Evolutionary conservation across 108 stramenopile species (phyloP).

Genomic region (Nitzschia putrida): DNA sequence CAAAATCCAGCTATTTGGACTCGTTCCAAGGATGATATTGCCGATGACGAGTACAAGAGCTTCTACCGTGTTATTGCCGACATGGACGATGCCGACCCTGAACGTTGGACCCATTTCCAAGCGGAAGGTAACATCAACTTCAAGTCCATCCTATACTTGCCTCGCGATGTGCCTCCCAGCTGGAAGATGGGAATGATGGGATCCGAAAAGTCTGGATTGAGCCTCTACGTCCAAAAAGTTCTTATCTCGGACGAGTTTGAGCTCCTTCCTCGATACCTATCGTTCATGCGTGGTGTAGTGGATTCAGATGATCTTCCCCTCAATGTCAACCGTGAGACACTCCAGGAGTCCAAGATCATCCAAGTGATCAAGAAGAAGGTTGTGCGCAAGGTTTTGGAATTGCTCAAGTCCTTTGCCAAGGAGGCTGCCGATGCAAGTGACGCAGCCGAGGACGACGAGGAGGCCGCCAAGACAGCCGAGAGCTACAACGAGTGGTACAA

Average conservation of each 20-base stretch:
- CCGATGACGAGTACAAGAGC: conserved; percentile 97
- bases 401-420: conserved; percentile 86
- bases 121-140: conserved; percentile 99
- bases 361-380: conserved; percentile 99
- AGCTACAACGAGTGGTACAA: conserved; percentile 95
- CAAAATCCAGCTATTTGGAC: conserved; percentile 97
- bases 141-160: conserved; percentile 96
- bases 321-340: conserved; percentile 99
- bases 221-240: conserved; percentile 97
- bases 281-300: conserved; percentile 96
- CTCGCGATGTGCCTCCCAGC: conserved; percentile 61
- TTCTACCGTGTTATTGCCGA: conserved; percentile 71
- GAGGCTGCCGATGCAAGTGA: conserved; percentile 15
- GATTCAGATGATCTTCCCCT: conserved; percentile 99
- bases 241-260: conserved; percentile 98
- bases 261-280: conserved; percentile 93
- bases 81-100: conserved; percentile 52
- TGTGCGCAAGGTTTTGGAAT: conserved; percentile 96
- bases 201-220: conserved; percentile 44
- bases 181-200: conserved; percentile 57
- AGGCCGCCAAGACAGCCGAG: conserved; percentile 55
- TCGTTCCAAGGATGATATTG: conserved; percentile 92
- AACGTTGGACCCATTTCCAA: conserved; percentile 96
- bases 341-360: conserved; percentile 96
- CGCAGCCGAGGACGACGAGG: conserved; percentile 46